phyloP scores from a whole-genome alignment of 495 filamentous ascomycete species.

The Opeltia flavorubescens region DNA sequence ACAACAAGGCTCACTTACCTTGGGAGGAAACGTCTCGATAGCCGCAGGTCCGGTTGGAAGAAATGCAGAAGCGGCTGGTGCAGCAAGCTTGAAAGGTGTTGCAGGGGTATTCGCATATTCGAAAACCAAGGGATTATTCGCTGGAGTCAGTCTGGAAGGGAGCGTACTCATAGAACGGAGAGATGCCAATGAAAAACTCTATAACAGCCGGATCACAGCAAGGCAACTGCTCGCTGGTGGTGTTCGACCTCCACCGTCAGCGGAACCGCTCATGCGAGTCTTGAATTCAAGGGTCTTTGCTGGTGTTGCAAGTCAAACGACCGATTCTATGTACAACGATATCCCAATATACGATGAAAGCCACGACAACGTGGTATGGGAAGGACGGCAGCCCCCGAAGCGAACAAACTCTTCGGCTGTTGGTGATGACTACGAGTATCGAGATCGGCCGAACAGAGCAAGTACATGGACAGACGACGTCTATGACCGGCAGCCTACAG shows the following conservation, averaged over 20 bases:
- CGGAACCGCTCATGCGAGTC: constrained; percentile 70
- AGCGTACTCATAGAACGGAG: constrained; percentile 80
- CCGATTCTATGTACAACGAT: constrained; percentile 81
- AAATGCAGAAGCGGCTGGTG: constrained; percentile 93
- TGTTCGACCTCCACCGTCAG: constrained; percentile 64
- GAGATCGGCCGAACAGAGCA: constrained; percentile 50
- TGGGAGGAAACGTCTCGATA: constrained; percentile 93
- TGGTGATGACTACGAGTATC: constrained; percentile 42
- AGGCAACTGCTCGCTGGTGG: constrained; percentile 62
- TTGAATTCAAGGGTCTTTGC: constrained; percentile 74
- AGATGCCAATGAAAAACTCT: constrained; percentile 94
- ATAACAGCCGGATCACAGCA: constrained; percentile 71
- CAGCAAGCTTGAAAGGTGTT: constrained; percentile 77
- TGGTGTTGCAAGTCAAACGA: constrained; percentile 36
- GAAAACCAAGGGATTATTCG: constrained; percentile 95
- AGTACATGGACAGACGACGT: constrained; percentile 83
- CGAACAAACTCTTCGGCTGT: too few species aligned
- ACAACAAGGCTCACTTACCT: constrained; percentile 74
- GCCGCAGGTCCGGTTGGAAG: constrained; percentile 87
- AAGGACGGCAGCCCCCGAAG: constrained; percentile 57
- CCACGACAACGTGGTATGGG: constrained; percentile 90
- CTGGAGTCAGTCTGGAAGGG: constrained; percentile 87
- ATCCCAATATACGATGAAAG: constrained; percentile 79
- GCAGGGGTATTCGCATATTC: constrained; percentile 90
- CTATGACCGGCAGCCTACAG: constrained; percentile 52